Evolutionary conservation across 2,329 filamentous ascomycete genomes (phyloP).

Genomic region (Grosmannia huntii): DNA sequence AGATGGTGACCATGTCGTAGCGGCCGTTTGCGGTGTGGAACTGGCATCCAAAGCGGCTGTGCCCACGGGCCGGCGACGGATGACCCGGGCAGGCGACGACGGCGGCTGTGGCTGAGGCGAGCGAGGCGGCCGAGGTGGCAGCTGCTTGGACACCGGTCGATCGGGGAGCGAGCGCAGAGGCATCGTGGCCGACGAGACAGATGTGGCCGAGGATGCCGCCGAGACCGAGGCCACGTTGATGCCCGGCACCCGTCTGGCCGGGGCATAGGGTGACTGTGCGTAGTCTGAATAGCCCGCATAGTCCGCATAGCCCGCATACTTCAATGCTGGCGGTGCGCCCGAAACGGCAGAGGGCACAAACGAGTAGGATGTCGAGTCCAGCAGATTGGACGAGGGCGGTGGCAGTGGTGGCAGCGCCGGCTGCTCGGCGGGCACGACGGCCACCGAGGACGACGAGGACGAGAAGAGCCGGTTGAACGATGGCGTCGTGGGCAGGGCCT

Average conservation of each 20-base stretch:
- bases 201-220: not conserved
- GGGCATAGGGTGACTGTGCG: not conserved
- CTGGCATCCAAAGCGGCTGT: not conserved
- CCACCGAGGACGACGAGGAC: not conserved
- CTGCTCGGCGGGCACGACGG: not conserved
- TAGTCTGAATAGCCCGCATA: not conserved
- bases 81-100: not conserved
- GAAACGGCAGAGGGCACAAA: not conserved
- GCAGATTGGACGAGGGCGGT: slow-evolving; percentile 4
- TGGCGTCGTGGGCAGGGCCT: slow-evolving; percentile 35
- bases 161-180: not conserved
- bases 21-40: not conserved
- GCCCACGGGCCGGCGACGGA: slow-evolving; percentile 2
- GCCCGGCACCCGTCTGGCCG: not conserved
- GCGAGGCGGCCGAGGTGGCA: not conserved
- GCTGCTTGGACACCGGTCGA: not conserved
- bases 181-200: not conserved
- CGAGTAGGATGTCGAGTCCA: not conserved
- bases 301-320: not conserved
- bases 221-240: not conserved
- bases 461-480: slow-evolving; percentile 6
- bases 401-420: slow-evolving; percentile 5
- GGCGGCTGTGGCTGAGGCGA: not conserved
- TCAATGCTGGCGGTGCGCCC: not conserved
- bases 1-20: not conserved